Base-by-base conservation (phyloP, 495 filamentous ascomycete genomes). In the Xylaria scruposa region DNA sequence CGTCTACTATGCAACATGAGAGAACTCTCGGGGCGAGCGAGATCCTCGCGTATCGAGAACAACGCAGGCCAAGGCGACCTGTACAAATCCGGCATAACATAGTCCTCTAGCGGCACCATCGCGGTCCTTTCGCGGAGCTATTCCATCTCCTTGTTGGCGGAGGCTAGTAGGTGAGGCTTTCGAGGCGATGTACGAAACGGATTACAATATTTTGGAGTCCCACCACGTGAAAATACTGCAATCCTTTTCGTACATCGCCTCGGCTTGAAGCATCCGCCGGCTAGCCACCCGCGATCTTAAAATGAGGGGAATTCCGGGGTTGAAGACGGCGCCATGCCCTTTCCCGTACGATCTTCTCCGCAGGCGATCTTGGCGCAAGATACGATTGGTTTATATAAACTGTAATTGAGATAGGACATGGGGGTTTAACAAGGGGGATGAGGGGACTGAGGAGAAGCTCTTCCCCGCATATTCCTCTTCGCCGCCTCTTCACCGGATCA, bases 231-330 rank as follows among this genome's bases (percentile, higher is more conserved):
- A 38, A 38, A 38, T 38, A 38, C 7, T 38, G 36, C 7, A 38
- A 8, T 38, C 36, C 36, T 7, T 38, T 38, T 38, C 36, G 36
- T 38, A 38, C 36, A 38, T 38, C 36, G 36, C 36, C 36, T 38
- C 36, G 36, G 36, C 36, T 42, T 42, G 38, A 29, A 33, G 60
- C 36, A 10, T 44, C 36, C 9, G 1, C 17, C 60, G 17, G 46
- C 42, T 21, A 12, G 24, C 21, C 21, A 47, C 21, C 53, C 53
- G 53, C 67, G 67, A 69, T 47, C 67, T 38, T 26, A 46, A 13
- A 38, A 60, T 69, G 67, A 69, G 67, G 67, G 33, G 67, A 61
- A 59, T 21, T 15, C 67, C 26, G 56, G 67, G 67, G 67, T 69
- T 49, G 67, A 26, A 42, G 29, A 40, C 29, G 40, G 54, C 21